Conservation (phyloP, 2,329 filamentous ascomycete species). For the Uncinocarpus reesii region DNA sequence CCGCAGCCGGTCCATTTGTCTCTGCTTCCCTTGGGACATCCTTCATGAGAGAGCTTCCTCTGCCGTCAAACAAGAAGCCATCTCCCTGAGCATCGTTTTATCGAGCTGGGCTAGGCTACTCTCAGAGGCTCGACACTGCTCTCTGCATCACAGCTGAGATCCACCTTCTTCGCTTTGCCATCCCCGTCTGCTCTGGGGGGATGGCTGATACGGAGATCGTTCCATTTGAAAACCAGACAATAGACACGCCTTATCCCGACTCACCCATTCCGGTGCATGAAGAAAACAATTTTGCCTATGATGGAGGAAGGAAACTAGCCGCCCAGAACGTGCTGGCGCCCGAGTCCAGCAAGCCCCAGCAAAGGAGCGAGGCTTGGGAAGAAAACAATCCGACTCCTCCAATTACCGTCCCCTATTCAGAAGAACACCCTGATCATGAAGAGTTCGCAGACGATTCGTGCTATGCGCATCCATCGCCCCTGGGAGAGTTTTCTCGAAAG, state of each 20-base stretch:
- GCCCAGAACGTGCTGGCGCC: not conserved
- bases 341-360: not conserved
- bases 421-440: slow-evolving; percentile 24
- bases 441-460: slow-evolving; percentile 20
- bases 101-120: not conserved
- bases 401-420: slow-evolving; percentile 35
- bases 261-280: slow-evolving; percentile 1
- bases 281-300: not conserved
- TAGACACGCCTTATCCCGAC: slow-evolving; percentile 10
- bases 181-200: slow-evolving; percentile 11
- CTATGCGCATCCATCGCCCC: slow-evolving; percentile 29
- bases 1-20: not conserved
- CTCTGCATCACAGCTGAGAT: not conserved
- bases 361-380: not conserved
- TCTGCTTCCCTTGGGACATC: too few species aligned
- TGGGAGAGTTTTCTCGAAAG: slow-evolving; percentile 35
- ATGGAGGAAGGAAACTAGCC: slow-evolving; percentile 7
- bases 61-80: not conserved
- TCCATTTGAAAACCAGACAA: slow-evolving; percentile 11
- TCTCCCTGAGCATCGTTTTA: not conserved
- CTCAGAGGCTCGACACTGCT: not conserved
- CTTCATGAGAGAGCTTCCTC: not conserved
- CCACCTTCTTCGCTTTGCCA: slow-evolving; percentile 1
- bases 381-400: slow-evolving; percentile 15
- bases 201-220: slow-evolving; percentile 15